Evolutionary conservation across 345 rosid species (phyloP), one percentile per base, ranked within the genome.

Genomic region (Aurinia saxatilis): DNA sequence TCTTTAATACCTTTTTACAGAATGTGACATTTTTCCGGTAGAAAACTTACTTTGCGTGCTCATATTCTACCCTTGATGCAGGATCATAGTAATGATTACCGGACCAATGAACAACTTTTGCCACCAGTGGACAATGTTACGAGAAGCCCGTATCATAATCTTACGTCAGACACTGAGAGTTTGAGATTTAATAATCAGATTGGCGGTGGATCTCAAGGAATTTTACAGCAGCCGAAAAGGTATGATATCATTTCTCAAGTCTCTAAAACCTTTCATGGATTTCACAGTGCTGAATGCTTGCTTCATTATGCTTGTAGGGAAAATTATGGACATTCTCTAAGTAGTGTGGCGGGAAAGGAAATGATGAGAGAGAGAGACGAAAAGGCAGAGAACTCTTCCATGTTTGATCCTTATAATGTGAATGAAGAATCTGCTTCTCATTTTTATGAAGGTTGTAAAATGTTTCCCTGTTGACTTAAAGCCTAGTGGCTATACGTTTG

Each of bases 21-120:
- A 27, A 3, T 42, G 5, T 49, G 58, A 50, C 17, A 29, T 60
- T 40, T 36, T 60, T 46, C 42, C 38, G 8, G 37, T 21, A 60
- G 21, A 34, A 12, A 31, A 42, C 67, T 65, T 63, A 58, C 50
- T 39, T 36, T 60, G 17, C 10, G 38, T 44, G 49, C 44, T 60
- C 50, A 11, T 51, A 38, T 58, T 8, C 67, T 46, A 45, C 50
- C 17, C 12, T 44, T 66, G 51, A 10, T 52, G 39, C 68, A 73
- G 76, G 76, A 66, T 31, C 59, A 55, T 38, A 68, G 57, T 60
- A 66, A 73, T 33, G 59, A 60, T 47, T 66, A 52, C 46, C 44
- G 39, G 64, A 33, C n/a, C 57, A 66, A 52, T 53, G 76, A 60
- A 54, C 76, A 66, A 19, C 29, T 50, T 46, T 15, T 66, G 34